A percentile compares a stretch with the other conserved stretches of the same genome.
Evolutionary conservation across 2,329 filamentous ascomycete genomes (phyloP).

Genomic region (Fusarium sp.): DNA sequence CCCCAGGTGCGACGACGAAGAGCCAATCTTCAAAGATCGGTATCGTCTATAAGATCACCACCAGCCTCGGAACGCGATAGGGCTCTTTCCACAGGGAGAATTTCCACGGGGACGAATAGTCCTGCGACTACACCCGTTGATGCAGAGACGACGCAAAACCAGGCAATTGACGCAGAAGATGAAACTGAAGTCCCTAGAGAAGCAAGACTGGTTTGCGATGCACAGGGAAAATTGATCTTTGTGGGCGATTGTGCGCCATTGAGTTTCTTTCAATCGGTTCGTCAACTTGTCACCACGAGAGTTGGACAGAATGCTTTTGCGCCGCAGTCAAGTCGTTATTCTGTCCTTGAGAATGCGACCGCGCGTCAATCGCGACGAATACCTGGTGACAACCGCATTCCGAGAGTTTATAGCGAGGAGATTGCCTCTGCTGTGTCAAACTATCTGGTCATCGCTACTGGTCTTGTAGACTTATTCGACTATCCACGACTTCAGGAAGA

Average conservation of each 20-base stretch:
- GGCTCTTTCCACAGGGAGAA: conserved; percentile 9
- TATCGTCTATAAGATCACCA: conserved; percentile 33
- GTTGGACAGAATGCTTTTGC: conserved; percentile 65
- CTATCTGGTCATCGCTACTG: conserved; percentile 58
- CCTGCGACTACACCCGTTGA: conserved; percentile 14
- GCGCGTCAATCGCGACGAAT: conserved; percentile 41
- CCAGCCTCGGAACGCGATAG: conserved; percentile 37
- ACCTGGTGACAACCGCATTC: conserved; percentile 41
- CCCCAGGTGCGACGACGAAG: conserved; percentile 56
- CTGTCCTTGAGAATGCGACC: conserved; percentile 61
- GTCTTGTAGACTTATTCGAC: conserved; percentile 64
- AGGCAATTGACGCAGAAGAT: conserved; percentile 55
- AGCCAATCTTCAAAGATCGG: conserved; percentile 36
- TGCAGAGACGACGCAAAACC: conserved; percentile 4
- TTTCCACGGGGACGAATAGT: neutral
- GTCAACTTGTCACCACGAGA: conserved; percentile 62
- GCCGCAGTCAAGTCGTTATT: conserved; percentile 63
- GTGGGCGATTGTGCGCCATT: conserved; percentile 68
- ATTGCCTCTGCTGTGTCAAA: conserved; percentile 50
- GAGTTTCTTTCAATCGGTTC: conserved; percentile 67
- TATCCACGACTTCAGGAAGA: conserved; percentile 55
- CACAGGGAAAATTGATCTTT: conserved; percentile 66
- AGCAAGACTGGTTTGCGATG: conserved; percentile 63
- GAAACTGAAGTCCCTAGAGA: conserved; percentile 67
- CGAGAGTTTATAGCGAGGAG: conserved; percentile 46